Evolutionary conservation across 1,284 basidiomycete species (phyloP), one percentile per base, ranked within the genome.

Genomic region (Jaminaea rosea): DNA sequence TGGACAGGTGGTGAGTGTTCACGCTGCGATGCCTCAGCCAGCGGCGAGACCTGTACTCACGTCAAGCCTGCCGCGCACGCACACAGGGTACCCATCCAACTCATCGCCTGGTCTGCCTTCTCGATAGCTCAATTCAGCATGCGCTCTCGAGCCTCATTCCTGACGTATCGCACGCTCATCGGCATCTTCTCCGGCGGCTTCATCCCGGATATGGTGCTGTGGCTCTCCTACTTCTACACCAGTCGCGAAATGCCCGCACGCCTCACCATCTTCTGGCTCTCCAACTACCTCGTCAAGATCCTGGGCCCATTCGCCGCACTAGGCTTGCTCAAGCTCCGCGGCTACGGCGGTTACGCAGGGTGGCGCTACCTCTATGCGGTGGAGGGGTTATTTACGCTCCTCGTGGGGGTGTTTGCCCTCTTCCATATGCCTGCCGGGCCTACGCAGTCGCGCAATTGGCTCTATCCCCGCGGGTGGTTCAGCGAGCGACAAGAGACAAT

Each of bases 1-100:
- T 83, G 1, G 84, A 85, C 68, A 77, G 80, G 24, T 86, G 83
- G 83, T n/a, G n/a, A n/a, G n/a, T n/a, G n/a, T n/a, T n/a, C n/a
- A n/a, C n/a, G n/a, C n/a, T n/a, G n/a, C n/a, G n/a, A n/a, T n/a
- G n/a, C n/a, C n/a, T n/a, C n/a, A n/a, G n/a, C n/a, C n/a, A n/a
- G n/a, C n/a, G n/a, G n/a, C n/a, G n/a, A n/a, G n/a, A n/a, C n/a
- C n/a, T n/a, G n/a, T n/a, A n/a, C n/a, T n/a, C n/a, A n/a, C n/a
- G n/a, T n/a, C n/a, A n/a, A n/a, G n/a, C n/a, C n/a, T n/a, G n/a
- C n/a, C n/a, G n/a, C n/a, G n/a, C n/a, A n/a, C n/a, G n/a, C n/a
- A n/a, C n/a, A n/a, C n/a, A n/a, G n/a, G n/a, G 82, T 85, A 60
- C 84, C 84, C 1, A 80, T 76, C 23, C 83, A 84, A 72, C 72